Percentiles rank a stretch among this genome's conserved stretches.
Evolutionary conservation across 192 early-diverging fungal genomes (phyloP).

Genomic region (Umbelopsis ramanniana): DNA sequence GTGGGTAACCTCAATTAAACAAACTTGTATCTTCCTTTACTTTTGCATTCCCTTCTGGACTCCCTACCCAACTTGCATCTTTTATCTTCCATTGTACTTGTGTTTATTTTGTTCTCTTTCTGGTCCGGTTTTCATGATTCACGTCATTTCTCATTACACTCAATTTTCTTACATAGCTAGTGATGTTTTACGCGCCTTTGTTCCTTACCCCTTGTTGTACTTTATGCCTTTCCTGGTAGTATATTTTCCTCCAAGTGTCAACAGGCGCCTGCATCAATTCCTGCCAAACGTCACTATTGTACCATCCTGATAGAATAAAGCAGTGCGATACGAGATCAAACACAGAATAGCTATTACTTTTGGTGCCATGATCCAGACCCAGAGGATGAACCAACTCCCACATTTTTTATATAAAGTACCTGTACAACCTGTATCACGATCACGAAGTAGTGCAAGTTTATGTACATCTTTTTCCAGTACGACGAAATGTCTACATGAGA

Average conservation of each 20-base stretch:
- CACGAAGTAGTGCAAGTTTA: neutral
- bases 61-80: neutral
- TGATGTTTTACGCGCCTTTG: neutral
- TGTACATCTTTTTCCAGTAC: neutral
- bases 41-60: neutral
- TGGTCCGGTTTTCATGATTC: neutral
- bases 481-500: neutral
- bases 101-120: neutral
- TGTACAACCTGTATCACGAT: no score
- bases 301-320: neutral
- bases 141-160: neutral
- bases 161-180: neutral
- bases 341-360: no score
- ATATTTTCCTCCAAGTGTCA: no score
- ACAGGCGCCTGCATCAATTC: neutral
- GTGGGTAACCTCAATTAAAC: slow-evolving; percentile 31
- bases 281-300: neutral
- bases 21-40: neutral
- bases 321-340: neutral
- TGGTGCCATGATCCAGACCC: neutral
- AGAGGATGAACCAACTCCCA: neutral
- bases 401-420: neutral
- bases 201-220: neutral
- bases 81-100: neutral
- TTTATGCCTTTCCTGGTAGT: neutral